These are phyloP conservation scores for Anisodus tanguticus DNA, from an alignment of 257 asterid species.

Conservation along the genomic window DNA sequence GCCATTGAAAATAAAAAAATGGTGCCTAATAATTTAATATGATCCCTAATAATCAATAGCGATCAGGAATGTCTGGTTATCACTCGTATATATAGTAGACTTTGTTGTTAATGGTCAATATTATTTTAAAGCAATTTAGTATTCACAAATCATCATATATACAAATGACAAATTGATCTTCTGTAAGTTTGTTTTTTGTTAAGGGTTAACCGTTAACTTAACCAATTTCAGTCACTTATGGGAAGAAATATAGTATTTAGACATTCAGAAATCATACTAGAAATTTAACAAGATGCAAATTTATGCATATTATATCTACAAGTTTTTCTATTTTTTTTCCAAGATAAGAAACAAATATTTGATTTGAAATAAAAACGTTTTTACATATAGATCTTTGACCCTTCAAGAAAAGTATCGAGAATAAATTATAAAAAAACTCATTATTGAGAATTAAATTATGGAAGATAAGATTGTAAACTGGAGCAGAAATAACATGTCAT, in stretches of 20 bases:
- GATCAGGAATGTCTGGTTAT: no score
- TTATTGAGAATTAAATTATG: background rate
- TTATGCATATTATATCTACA: background rate
- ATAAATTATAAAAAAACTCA: background rate
- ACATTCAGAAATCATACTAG: background rate
- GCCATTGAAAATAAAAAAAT: background rate
- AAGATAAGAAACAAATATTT: background rate
- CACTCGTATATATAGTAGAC: no score
- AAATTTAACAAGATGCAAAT: background rate
- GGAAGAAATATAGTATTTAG: background rate
- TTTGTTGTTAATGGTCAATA: no score
- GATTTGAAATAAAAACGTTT: background rate
- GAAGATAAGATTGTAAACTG: background rate
- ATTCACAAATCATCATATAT: no score
- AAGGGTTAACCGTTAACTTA: background rate
- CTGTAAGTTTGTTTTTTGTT: no score
- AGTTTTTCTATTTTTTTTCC: background rate
- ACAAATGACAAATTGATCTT: no score
- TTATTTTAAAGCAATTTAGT: no score
- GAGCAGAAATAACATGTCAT: background rate
- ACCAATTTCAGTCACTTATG: background rate
- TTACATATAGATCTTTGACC: background rate
- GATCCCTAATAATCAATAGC: background rate
- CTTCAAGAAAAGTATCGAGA: background rate
- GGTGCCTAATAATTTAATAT: background rate